Conservation (phyloP, 129 eudicot genomes). For the Rutidosis leptorrhynchoides region DNA sequence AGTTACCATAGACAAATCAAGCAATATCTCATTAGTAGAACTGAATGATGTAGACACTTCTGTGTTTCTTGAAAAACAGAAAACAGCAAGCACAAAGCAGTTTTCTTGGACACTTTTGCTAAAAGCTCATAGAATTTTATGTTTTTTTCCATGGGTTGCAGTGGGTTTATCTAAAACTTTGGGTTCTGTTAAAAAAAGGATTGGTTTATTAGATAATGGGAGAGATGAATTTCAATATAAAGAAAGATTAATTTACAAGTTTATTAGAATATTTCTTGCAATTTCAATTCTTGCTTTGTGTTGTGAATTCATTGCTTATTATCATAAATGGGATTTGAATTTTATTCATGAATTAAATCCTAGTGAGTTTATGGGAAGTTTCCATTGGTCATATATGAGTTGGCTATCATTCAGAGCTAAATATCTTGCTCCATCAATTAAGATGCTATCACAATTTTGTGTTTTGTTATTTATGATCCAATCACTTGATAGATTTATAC, state of each 20-base stretch:
- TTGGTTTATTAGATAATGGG: conserved; percentile 46
- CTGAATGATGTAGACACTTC: conserved; percentile 42
- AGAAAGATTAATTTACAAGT: conserved; percentile 59
- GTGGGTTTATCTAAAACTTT: conserved; percentile 35
- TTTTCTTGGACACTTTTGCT: conserved; percentile 65
- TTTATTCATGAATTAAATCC: conserved; percentile 42
- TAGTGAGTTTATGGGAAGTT: conserved; percentile 44
- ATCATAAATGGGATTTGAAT: conserved; percentile 69
- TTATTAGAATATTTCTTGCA: conserved; percentile 58
- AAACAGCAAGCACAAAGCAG: conserved; percentile 67
- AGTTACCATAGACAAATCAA: conserved; percentile 45
- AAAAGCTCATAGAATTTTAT: conserved; percentile 56
- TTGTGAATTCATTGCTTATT: conserved; percentile 67
- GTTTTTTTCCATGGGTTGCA: conserved; percentile 59
- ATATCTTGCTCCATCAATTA: conserved; percentile 62
- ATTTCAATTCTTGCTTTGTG: conserved; percentile 52
- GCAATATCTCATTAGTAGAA: conserved; percentile 47
- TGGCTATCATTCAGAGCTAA: conserved; percentile 72
- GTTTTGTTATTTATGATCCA: conserved; percentile 82
- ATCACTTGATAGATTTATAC: conserved; percentile 67
- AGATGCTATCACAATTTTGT: conserved; percentile 55
- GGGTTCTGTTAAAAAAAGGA: conserved; percentile 47
- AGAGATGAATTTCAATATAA: conserved; percentile 66
- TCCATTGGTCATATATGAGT: conserved; percentile 64
- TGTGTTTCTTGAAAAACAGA: conserved; percentile 53